Conservation (phyloP, 108 stramenopile genomes). For the Schizochytrium sp. region DNA sequence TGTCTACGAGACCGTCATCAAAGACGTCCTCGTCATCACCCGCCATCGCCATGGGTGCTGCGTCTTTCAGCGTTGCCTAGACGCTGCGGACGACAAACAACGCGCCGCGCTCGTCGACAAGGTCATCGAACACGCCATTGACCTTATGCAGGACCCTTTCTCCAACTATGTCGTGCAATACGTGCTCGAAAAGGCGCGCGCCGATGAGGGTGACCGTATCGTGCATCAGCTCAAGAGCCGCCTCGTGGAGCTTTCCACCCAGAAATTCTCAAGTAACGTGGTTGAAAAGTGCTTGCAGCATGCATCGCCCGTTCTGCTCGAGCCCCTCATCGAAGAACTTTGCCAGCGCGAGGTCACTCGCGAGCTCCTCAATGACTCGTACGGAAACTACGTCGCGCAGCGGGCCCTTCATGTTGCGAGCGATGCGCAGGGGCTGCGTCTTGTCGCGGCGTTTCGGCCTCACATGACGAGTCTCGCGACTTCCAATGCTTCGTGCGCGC, state of each 20-base stretch:
- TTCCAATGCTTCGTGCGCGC: slow-evolving; percentile 29
- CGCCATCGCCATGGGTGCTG: slow-evolving; percentile 96
- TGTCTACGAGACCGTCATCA: slow-evolving; percentile 84
- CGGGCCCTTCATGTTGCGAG: slow-evolving; percentile 78
- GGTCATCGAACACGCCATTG: slow-evolving; percentile 80
- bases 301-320: slow-evolving; percentile 72
- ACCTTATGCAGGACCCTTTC: slow-evolving; percentile 92
- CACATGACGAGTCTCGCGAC: slow-evolving; percentile 64
- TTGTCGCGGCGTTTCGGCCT: slow-evolving; percentile 84
- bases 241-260: slow-evolving; percentile 76
- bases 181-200: slow-evolving; percentile 75
- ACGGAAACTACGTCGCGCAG: slow-evolving; percentile 93
- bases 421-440: slow-evolving; percentile 76
- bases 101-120: slow-evolving; percentile 71
- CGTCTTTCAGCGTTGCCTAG: slow-evolving; percentile 90
- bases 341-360: slow-evolving; percentile 68
- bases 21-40: slow-evolving; percentile 78
- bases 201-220: slow-evolving; percentile 70
- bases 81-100: slow-evolving; percentile 72
- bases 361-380: slow-evolving; percentile 87
- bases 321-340: slow-evolving; percentile 71
- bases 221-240: slow-evolving; percentile 76
- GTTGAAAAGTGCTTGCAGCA: slow-evolving; percentile 94
- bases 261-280: slow-evolving; percentile 94
- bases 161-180: slow-evolving; percentile 90